phyloP scores from a whole-genome alignment of 805 yeast species.

The Schizosaccharomyces osmophilus region DNA sequence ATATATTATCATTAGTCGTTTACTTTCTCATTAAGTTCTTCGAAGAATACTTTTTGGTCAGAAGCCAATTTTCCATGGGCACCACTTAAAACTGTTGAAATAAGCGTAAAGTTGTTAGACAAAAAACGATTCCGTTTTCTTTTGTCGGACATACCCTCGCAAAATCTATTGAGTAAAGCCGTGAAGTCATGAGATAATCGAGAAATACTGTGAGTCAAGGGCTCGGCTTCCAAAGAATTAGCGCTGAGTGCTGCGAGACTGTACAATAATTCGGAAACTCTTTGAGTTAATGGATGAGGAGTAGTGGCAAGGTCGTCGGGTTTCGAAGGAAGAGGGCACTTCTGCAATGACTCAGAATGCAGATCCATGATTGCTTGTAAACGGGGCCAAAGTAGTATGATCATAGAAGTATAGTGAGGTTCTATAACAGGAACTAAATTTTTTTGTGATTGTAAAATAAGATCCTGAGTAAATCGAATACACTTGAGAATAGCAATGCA shows the following conservation, averaged over 20 bases:
- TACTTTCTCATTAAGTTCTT: neutral
- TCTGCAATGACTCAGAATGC: neutral
- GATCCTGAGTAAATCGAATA: slow-evolving; percentile 42
- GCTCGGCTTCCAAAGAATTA: slow-evolving; percentile 28
- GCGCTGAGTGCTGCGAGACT: slow-evolving; percentile 38
- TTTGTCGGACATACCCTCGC: slow-evolving; percentile 17
- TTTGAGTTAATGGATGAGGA: slow-evolving; percentile 51
- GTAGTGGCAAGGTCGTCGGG: slow-evolving; percentile 8
- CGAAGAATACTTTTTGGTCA: slow-evolving; percentile 11
- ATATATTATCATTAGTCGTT: neutral
- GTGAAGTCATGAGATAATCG: slow-evolving; percentile 65
- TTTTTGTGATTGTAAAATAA: slow-evolving; percentile 42
- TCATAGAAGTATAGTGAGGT: slow-evolving; percentile 39
- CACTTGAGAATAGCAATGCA: slow-evolving; percentile 54
- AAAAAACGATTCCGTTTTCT: slow-evolving; percentile 39
- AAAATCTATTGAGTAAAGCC: slow-evolving; percentile 44
- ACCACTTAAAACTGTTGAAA: slow-evolving; percentile 30
- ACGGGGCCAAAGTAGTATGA: slow-evolving; percentile 62
- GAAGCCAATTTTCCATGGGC: slow-evolving; percentile 21
- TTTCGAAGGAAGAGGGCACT: slow-evolving; percentile 6
- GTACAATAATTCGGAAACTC: slow-evolving; percentile 45
- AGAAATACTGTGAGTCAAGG: slow-evolving; percentile 41
- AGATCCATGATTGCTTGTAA: slow-evolving; percentile 25
- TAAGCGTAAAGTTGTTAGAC: slow-evolving; percentile 43
- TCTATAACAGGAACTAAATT: slow-evolving; percentile 47